phyloP scores from a whole-genome alignment of 192 early-diverging fungal genomes.

The Coemansia sp. region DNA sequence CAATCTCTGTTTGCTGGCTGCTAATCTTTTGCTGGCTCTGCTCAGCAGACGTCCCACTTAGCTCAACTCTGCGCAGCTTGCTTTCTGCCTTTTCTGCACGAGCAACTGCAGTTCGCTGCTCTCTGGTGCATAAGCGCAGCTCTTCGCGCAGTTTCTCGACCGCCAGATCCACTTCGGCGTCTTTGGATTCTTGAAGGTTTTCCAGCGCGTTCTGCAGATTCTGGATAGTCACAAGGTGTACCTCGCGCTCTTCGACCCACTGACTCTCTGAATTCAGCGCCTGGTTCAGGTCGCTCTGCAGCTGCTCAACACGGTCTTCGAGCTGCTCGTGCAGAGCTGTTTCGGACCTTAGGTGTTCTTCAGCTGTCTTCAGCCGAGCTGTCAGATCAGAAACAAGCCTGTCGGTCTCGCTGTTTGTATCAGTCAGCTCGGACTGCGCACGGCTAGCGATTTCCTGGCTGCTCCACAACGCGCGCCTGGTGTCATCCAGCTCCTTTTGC shows the following conservation, averaged over 20 bases:
- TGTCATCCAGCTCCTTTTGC: constrained; percentile 31
- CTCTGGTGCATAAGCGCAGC: constrained; percentile 40
- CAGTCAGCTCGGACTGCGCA: constrained; percentile 26
- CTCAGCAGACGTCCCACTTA: constrained; percentile 49
- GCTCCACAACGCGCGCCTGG: constrained; percentile 38
- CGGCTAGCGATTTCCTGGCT: constrained; percentile 40
- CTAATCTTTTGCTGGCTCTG: constrained; percentile 58
- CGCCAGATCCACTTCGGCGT: constrained; percentile 63
- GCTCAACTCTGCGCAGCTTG: constrained; percentile 22
- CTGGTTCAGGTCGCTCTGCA: constrained; percentile 59
- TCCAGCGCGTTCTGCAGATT: constrained; percentile 89
- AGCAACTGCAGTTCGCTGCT: constrained; percentile 60
- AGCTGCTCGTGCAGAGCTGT: constrained; percentile 29
- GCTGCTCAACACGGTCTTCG: constrained; percentile 48
- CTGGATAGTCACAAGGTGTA: constrained; percentile 62
- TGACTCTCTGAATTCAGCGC: constrained; percentile 61
- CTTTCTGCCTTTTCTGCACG: constrained; percentile 52
- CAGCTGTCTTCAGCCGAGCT: constrained; percentile 24
- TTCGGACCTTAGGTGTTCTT: constrained; percentile 31
- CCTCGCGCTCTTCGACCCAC: constrained; percentile 59
- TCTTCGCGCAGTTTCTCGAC: constrained; percentile 55
- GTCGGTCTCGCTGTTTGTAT: constrained; percentile 19
- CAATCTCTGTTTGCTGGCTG: constrained; percentile 54
- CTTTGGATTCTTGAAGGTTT: constrained; percentile 80
- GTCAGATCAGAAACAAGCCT: constrained; percentile 25